These are phyloP conservation scores for Athelia psychrophila DNA, from an alignment of 1,284 basidiomycete species.

Conservation along the genomic window DNA sequence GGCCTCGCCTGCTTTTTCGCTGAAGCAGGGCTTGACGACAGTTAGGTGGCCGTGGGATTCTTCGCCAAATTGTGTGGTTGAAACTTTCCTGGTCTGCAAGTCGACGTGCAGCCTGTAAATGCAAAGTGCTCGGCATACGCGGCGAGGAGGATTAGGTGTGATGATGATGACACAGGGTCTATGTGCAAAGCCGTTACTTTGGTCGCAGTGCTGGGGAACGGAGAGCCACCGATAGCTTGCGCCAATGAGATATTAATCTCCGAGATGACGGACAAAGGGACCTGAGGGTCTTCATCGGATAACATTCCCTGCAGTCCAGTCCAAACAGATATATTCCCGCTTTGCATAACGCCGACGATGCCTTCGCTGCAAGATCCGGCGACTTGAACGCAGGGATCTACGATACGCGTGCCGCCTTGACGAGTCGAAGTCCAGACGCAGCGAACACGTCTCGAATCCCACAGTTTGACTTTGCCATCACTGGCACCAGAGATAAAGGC, in stretches of 20 bases:
- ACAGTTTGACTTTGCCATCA: constrained; percentile 71
- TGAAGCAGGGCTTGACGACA: constrained; percentile 45
- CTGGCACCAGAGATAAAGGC: constrained; percentile 51
- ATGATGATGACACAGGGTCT: constrained; percentile 13
- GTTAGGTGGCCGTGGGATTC: constrained; percentile 45
- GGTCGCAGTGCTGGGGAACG: constrained; percentile 1
- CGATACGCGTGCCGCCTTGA: constrained; percentile 28
- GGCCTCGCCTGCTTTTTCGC: constrained; percentile 28
- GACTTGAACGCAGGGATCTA: constrained; percentile 50
- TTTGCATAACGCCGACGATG: constrained; percentile 47
- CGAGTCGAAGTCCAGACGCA: constrained; percentile 63
- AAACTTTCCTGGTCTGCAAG: constrained; percentile 23
- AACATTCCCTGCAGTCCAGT: constrained; percentile 29
- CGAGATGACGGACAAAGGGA: constrained; percentile 8
- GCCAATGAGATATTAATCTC: constrained; percentile 27
- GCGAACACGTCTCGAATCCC: constrained; percentile 52
- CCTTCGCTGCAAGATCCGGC: constrained; percentile 40
- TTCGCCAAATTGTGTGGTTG: constrained; percentile 50
- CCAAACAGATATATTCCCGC: constrained; percentile 58
- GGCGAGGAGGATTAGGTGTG: constrained; percentile 35
- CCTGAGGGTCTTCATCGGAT: constrained; percentile 11
- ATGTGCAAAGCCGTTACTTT: constrained; percentile 16
- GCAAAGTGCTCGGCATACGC: constrained; percentile 42
- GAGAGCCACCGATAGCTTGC: constrained; percentile 5
- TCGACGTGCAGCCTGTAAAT: constrained; percentile 44